Evolutionary conservation across 371 early-diverging fungal genomes (phyloP), one percentile per base, ranked within the genome.

Genomic region (Mortierella sp.): DNA sequence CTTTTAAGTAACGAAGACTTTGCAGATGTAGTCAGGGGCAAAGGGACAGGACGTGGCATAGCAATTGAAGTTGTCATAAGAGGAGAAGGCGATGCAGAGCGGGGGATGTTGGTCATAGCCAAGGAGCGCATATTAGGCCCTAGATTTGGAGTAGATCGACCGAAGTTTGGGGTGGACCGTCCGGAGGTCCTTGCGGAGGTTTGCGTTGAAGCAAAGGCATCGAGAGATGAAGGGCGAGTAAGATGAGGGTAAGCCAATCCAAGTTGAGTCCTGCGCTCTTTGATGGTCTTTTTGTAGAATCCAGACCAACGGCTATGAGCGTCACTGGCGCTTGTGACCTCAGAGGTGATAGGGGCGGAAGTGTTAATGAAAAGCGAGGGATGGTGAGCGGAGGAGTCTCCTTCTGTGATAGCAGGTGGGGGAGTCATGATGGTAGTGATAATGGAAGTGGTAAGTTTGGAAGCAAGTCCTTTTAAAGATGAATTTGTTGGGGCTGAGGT

Each of bases 241-340:
- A 92, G 84, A 40, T 85, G 57, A 3, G 92, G 91, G 73, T 86
- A 93, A 14, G 83, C 89, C 8, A 90, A 80, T 9, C 86, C 68
- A 3, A 93, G 73, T 62, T 88, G 91, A 32, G 84, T 85, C 62
- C 91, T 89, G 24, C 93, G 88, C 60, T 93, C 93, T 40, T 84
- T 86, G 49, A 93, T 84, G 9, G 92, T 85, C 77, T 91, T 92
- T 77, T 90, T 90, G 80, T 92, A 91, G 81, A 93, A 93, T 16
- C 93, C 93, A 14, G 90, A 87, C 80, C 80, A 80, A 60, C 73
- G 75, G 4, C 60, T 32, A 39, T 78, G 78, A 0, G 70, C 66
- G 14, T 70, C 74, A 20, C 58, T 66, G 39, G 66, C 62, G 8
- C 70, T 67, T 6, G 58, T 54, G 10, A 55, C n/a, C 16, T 60